These are phyloP conservation scores for Reticulascus tulasneorum DNA, from an alignment of 2,329 filamentous ascomycete species.

Conservation along the genomic window DNA sequence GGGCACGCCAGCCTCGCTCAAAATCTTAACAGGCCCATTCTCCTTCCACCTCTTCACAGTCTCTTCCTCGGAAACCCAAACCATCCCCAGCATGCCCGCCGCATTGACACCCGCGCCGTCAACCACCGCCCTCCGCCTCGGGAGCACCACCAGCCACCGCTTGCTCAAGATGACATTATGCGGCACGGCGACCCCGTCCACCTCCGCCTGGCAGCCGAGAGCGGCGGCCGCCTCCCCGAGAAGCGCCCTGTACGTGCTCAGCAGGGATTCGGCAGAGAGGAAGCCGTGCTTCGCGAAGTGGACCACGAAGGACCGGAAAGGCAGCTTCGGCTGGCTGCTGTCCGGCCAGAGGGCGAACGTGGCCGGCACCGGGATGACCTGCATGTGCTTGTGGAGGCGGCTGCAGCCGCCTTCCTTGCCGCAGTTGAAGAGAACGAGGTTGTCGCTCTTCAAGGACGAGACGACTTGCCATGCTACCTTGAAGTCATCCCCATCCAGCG, in stretches of 20 bases:
- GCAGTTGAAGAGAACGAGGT: conserved; percentile 44
- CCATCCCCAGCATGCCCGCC: conserved; percentile 42
- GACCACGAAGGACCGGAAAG: conserved; percentile 31
- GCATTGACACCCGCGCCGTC: conserved; percentile 38
- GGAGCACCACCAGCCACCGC: conserved; percentile 43
- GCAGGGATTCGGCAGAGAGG: conserved; percentile 13
- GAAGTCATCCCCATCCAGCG: conserved; percentile 35
- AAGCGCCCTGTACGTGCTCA: conserved; percentile 21
- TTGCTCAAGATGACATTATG: conserved; percentile 43
- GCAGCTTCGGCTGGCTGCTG: conserved; percentile 18
- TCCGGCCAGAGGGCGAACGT: conserved; percentile 23
- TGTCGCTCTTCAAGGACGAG: conserved; percentile 8
- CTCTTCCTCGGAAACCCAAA: conserved; percentile 26
- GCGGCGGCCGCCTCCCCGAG: conserved; percentile 17
- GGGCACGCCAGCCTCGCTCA: conserved; percentile 33
- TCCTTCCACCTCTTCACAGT: conserved; percentile 28
- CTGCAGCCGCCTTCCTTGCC: conserved; percentile 39
- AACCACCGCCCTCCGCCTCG: conserved; percentile 30
- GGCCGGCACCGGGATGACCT: conserved; percentile 30
- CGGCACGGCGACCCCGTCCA: conserved; percentile 19
- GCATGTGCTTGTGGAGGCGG: conserved; percentile 46
- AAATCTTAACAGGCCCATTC: conserved; percentile 28
- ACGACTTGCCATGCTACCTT: conserved; percentile 21
- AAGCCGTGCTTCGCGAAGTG: no score
- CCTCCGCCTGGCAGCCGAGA: conserved; percentile 4